phyloP scores from a whole-genome alignment of 2,329 filamentous ascomycete genomes.

The Trichoderma atrobrunneum region DNA sequence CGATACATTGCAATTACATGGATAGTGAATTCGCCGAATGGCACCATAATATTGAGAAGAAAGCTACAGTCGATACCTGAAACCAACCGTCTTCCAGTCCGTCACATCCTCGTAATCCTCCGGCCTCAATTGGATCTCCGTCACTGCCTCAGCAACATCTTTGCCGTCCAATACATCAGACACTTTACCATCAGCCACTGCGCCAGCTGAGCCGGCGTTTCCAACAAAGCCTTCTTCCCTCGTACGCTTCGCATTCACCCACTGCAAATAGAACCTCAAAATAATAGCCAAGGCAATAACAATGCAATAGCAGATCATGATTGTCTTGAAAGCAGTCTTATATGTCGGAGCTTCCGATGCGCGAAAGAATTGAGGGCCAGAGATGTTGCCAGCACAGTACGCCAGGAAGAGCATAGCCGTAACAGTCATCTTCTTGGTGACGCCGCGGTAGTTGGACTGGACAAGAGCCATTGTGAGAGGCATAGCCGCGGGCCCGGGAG shows the following conservation, averaged over 20 bases:
- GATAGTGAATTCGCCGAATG: background rate
- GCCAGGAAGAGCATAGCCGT: constrained; percentile 54
- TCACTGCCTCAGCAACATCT: constrained; percentile 32
- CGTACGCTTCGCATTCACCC: constrained; percentile 43
- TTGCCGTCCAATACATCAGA: constrained; percentile 27
- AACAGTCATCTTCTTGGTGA: constrained; percentile 60
- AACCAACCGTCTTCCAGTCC: constrained; percentile 58
- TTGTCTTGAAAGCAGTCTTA: constrained; percentile 52
- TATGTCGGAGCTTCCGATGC: constrained; percentile 50
- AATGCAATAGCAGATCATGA: constrained; percentile 55
- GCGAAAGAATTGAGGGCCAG: constrained; percentile 55
- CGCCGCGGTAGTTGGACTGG: constrained; percentile 54
- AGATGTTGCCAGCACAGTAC: constrained; percentile 56
- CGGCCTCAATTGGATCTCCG: constrained; percentile 37
- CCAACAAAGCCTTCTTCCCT: constrained; percentile 44
- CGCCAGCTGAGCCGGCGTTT: constrained; percentile 41
- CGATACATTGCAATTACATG: background rate
- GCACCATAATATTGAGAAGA: background rate
- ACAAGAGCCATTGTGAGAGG: constrained; percentile 55
- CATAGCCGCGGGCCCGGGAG: constrained; percentile 51
- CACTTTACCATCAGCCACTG: constrained; percentile 38
- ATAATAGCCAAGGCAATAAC: constrained; percentile 43
- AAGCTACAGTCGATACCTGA: constrained; percentile 52
- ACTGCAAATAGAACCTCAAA: constrained; percentile 48
- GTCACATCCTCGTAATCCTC: constrained; percentile 57